Percentiles rank a stretch among this genome's conserved stretches.
Evolutionary conservation across 208 protist species (phyloP).

Genomic region (Wallacemonas rigidus): DNA sequence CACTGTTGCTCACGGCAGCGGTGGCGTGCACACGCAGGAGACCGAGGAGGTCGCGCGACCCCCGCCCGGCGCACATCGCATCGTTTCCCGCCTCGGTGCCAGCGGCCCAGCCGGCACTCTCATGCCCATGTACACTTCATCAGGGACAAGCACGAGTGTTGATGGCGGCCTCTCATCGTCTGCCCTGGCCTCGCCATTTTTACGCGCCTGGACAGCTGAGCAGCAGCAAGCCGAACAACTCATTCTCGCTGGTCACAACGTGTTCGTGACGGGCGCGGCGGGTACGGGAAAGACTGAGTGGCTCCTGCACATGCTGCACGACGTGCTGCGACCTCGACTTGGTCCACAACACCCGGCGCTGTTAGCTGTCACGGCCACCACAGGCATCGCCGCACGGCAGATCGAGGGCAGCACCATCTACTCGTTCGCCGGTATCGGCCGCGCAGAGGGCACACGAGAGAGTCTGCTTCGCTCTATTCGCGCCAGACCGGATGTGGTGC

Average conservation of each 20-base stretch:
- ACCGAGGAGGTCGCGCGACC: slow-evolving; percentile 7
- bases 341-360: not conserved
- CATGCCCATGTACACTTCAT: not conserved
- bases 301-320: slow-evolving; percentile 49
- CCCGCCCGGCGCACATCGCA: not conserved
- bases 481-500: slow-evolving; percentile 30
- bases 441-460: slow-evolving; percentile 37
- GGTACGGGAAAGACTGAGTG: slow-evolving; percentile 86
- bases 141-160: not conserved
- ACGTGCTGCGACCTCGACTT: slow-evolving; percentile 30
- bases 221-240: slow-evolving; percentile 48
- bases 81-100: not conserved
- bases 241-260: slow-evolving; percentile 47
- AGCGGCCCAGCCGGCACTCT: slow-evolving; percentile 4
- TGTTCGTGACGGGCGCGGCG: slow-evolving; percentile 78
- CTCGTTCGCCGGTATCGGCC: slow-evolving; percentile 64
- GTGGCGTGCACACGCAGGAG: not conserved
- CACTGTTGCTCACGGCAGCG: not conserved
- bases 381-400: slow-evolving; percentile 75
- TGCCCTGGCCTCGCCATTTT: not conserved
- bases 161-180: too few species aligned
- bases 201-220: slow-evolving; percentile 41
- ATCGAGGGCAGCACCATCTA: slow-evolving; percentile 76
- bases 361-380: slow-evolving; percentile 67
- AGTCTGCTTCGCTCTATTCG: slow-evolving; percentile 36